These are phyloP conservation scores for Ramichloridium luteum DNA, from an alignment of 2,329 filamentous ascomycete species.

Conservation along the genomic window DNA sequence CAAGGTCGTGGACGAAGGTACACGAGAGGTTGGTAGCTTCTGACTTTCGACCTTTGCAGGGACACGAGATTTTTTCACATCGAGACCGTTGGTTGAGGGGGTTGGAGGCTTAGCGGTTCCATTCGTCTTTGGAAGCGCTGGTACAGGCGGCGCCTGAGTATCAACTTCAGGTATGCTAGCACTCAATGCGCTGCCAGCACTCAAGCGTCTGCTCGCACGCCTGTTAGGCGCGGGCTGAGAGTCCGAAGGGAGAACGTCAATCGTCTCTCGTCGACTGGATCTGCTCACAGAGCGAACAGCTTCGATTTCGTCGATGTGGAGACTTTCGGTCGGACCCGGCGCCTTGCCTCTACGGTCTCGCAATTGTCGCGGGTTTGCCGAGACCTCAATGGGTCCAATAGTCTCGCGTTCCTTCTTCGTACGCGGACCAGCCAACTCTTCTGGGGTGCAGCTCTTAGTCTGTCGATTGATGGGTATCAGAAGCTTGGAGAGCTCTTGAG, in stretches of 20 bases:
- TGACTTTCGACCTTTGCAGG: conserved; percentile 13
- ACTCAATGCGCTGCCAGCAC: conserved; percentile 20
- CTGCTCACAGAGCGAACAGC: conserved; percentile 12
- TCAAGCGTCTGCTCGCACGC: conserved; percentile 20
- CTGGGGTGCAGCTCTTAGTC: conserved; percentile 61
- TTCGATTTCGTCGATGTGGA: conserved; percentile 17
- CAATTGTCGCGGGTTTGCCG: conserved; percentile 51
- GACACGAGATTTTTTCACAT: conserved; percentile 20
- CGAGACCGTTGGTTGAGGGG: conserved; percentile 2
- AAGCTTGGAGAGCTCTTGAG: conserved; percentile 68
- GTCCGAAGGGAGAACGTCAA: conserved; percentile 25
- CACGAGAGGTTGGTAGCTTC: conserved; percentile 6
- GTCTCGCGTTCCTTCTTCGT: conserved; percentile 52
- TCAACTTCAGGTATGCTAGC: conserved; percentile 14
- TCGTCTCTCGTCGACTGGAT: conserved; percentile 24
- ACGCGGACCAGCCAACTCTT: conserved; percentile 57
- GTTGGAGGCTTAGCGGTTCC: conserved; percentile 22
- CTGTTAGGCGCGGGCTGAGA: conserved; percentile 19
- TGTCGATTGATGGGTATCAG: conserved; percentile 67
- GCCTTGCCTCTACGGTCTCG: conserved; percentile 23
- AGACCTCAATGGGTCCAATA: conserved; percentile 29
- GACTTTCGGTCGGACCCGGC: conserved; percentile 13
- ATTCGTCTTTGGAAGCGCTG: conserved; percentile 13
- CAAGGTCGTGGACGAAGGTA: conserved; percentile 31
- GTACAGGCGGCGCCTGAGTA: conserved; percentile 14